Evolutionary conservation across 805 yeast species (phyloP), one percentile per base, ranked within the genome.

Genomic region (Wickerhamiella parazyma): DNA sequence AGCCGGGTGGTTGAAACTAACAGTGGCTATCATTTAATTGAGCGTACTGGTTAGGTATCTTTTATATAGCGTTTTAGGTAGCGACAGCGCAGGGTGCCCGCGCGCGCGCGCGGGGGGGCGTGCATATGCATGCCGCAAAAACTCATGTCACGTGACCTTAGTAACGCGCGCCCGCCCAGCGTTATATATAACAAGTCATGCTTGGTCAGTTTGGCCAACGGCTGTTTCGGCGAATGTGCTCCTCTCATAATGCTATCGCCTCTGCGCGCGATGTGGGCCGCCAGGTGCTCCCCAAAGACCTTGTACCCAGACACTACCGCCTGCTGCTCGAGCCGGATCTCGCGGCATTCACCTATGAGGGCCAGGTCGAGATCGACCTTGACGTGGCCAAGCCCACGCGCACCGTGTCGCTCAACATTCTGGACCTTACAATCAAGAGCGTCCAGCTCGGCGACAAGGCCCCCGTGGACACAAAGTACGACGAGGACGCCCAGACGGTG

Each of bases 21-120:
- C 55, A 80, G 93, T 52, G 98, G 98, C 18, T 77, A 85, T 40
- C 98, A 91, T 56, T 60, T 91, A 49, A 77, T 91, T 55, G 80
- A 80, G 63, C 72, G 98, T 59, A 80, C 87, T 1, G 95, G 78
- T 7, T 83, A 59, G 63, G 31, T 28, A n/a, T 28, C 12, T 11
- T 28, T 12, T 12, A 28, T n/a, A n/a, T n/a, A n/a, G n/a, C n/a
- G n/a, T n/a, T n/a, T n/a, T n/a, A n/a, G n/a, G n/a, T n/a, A n/a
- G n/a, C n/a, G n/a, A n/a, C n/a, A n/a, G n/a, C n/a, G n/a, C n/a
- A n/a, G n/a, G n/a, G n/a, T n/a, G n/a, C n/a, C n/a, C n/a, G n/a
- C n/a, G n/a, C n/a, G n/a, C n/a, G n/a, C n/a, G n/a, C n/a, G n/a
- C 12, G 12, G 8, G 31, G 8, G 12, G 16, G 10, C 12, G 12